phyloP scores from a whole-genome alignment of 805 yeast genomes.

The Cyberlindnera samutprakarnensis region DNA sequence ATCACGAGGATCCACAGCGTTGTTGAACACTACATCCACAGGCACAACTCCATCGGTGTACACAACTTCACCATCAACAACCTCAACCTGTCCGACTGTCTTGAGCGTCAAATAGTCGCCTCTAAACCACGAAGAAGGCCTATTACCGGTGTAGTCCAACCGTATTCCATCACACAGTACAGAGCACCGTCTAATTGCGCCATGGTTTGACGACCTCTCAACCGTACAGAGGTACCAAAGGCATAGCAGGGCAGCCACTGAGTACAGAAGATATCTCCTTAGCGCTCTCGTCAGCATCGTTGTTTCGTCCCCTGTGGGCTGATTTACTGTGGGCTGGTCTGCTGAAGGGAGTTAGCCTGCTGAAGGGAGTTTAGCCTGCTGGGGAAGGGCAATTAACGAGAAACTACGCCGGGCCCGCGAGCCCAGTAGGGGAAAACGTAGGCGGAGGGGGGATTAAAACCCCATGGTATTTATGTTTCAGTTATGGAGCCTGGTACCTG shows the following conservation, averaged over 20 bases:
- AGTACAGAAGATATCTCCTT: neutral
- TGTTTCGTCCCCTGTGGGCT: too few species aligned
- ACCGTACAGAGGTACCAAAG: too few species aligned
- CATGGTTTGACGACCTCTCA: too few species aligned
- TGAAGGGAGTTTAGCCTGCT: too few species aligned
- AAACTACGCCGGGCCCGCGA: neutral
- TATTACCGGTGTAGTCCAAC: slow-evolving; percentile 7
- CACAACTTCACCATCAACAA: slow-evolving; percentile 4
- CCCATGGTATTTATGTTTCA: too few species aligned
- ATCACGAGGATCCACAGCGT: slow-evolving; percentile 67
- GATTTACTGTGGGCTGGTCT: too few species aligned
- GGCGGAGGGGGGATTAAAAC: too few species aligned
- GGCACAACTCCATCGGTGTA: slow-evolving; percentile 44
- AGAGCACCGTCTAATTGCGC: neutral
- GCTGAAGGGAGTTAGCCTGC: too few species aligned
- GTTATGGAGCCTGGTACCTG: too few species aligned
- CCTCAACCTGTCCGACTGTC: slow-evolving; percentile 4
- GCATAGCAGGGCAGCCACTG: too few species aligned
- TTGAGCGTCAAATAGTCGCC: slow-evolving; percentile 12
- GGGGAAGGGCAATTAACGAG: neutral
- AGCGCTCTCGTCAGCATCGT: neutral
- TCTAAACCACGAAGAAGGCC: slow-evolving; percentile 4
- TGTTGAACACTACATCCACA: slow-evolving; percentile 65
- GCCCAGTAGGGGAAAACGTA: neutral
- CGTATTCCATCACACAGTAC: slow-evolving; percentile 1